Evolutionary conservation across 2,329 filamentous ascomycete species (phyloP).

Genomic region (Apiospora rasikravindrae): DNA sequence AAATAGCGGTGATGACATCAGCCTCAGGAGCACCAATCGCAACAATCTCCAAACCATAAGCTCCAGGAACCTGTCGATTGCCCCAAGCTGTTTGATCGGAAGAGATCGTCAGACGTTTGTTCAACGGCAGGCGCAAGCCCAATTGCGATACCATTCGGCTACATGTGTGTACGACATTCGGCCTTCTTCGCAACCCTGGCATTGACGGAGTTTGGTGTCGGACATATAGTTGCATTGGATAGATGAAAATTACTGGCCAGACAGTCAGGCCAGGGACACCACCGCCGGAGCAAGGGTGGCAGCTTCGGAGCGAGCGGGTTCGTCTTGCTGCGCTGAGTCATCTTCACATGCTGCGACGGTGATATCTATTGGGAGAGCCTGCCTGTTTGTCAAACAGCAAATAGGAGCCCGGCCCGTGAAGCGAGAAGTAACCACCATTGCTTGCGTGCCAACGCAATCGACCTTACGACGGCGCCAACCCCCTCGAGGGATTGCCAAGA

Average conservation of each 20-base stretch:
- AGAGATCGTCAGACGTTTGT: background rate
- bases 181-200: background rate
- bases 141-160: background rate
- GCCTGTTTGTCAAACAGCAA: background rate
- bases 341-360: background rate
- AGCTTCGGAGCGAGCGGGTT: background rate
- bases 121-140: background rate
- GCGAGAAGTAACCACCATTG: background rate
- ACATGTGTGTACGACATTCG: background rate
- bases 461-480: background rate
- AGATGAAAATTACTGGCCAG: background rate
- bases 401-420: background rate
- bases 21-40: background rate
- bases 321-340: background rate
- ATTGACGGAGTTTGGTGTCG: background rate
- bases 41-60: background rate
- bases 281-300: constrained; percentile 8
- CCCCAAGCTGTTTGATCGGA: background rate
- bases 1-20: background rate
- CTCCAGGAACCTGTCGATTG: background rate
- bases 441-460: background rate
- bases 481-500: background rate
- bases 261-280: background rate
- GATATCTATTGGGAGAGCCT: background rate
- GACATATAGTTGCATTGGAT: background rate